Evolutionary conservation across 306 rosid genomes (phyloP), one percentile per base, ranked within the genome.

Genomic region (Vicia sativa): DNA sequence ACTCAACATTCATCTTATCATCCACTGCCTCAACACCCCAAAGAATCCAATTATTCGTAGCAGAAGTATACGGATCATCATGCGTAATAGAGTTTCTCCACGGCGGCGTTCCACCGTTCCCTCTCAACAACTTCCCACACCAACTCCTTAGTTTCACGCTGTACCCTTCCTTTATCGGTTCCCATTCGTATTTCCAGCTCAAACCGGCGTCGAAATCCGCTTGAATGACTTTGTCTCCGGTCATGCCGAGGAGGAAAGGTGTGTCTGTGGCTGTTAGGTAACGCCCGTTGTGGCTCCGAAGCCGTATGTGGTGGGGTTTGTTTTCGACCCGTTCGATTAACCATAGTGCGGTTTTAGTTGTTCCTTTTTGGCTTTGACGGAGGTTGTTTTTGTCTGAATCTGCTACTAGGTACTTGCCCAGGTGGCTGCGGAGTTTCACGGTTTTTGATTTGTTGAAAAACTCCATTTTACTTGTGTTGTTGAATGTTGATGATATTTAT

Each of bases 31-130:
- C 84, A 5, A 87, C 85, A 21, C 73, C 78, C 95, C 95, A 89
- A 55, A 89, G 46, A 63, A 89, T 73, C 96, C 96, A 92, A 49
- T 71, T 80, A 71, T 75, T 57, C 0, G 97, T 89, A 0, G 87
- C 23, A 4, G 84, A 23, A 11, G 49, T 66, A 18, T 66, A 44
- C 4, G 95, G 91, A 0, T 87, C 79, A 45, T 87, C 98, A 23
- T 89, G 96, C 0, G 98, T 92, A 0, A 92, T 12, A 2, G 96
- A 84, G 72, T 89, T 92, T 19, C 98, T 67, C 98, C 98, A 92
- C 14, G 98, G 96, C 25, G 86, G 90, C 2, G 92, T 78, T 2
- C 95, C 96, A 1, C 98, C 98, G 23, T 92, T 92, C 0, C 77
- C 96, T 5, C 96, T 82, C 49, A 92, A 28, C 16, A 72, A 87